Evolutionary conservation across 805 yeast genomes (phyloP).

Genomic region (Cyberlindnera japonica): DNA sequence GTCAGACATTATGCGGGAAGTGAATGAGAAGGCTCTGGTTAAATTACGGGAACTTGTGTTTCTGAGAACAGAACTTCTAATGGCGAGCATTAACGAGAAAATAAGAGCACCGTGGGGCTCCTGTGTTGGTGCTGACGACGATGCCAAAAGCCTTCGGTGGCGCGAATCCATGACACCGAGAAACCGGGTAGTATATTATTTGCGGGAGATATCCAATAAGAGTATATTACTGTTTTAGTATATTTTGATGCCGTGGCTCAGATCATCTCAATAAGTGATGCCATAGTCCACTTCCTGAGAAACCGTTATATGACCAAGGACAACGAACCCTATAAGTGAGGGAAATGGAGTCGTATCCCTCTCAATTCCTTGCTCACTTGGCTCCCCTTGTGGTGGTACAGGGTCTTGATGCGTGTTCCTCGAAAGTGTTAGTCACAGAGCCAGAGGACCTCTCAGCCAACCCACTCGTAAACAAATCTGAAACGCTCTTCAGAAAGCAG

Average conservation of each 20-base stretch:
- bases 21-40: slow-evolving; percentile 20
- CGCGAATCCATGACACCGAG: too few relatives aligned
- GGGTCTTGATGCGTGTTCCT: slow-evolving; percentile 32
- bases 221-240: too few relatives aligned
- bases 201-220: too few relatives aligned
- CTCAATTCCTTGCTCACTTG: slow-evolving; percentile 31
- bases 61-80: slow-evolving; percentile 12
- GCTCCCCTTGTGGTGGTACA: slow-evolving; percentile 41
- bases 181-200: too few relatives aligned
- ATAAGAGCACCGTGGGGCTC: too few relatives aligned
- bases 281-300: too few relatives aligned
- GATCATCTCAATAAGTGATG: not conserved
- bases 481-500: slow-evolving; percentile 16
- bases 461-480: slow-evolving; percentile 6
- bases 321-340: not conserved
- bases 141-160: not conserved
- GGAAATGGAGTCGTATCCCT: slow-evolving; percentile 38
- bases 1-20: slow-evolving; percentile 27
- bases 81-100: slow-evolving; percentile 14
- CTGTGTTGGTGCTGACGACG: too few relatives aligned
- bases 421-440: slow-evolving; percentile 12
- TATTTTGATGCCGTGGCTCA: too few relatives aligned
- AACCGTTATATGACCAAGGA: too few relatives aligned
- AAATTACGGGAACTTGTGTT: not conserved
- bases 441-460: slow-evolving; percentile 2